A percentile compares a stretch with the other conserved stretches of the same genome.
These are phyloP conservation scores for Ophiostoma triangulosporum DNA, from an alignment of 2,329 filamentous ascomycete genomes.

Conservation along the genomic window DNA sequence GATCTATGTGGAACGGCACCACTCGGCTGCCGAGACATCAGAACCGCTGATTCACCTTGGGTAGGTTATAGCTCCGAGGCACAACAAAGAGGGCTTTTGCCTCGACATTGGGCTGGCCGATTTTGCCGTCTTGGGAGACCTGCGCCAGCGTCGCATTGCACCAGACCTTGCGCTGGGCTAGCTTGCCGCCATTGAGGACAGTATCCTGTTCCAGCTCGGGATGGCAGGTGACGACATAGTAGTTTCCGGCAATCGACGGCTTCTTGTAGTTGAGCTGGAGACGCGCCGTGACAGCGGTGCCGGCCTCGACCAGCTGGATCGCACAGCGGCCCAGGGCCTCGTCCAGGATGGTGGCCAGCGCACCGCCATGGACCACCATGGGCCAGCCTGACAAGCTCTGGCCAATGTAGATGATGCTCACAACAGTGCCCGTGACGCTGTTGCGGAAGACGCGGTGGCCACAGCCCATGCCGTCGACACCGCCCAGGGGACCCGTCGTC, in stretches of 20 bases:
- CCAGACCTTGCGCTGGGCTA: conserved; percentile 33
- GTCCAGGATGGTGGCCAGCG: conserved; percentile 53
- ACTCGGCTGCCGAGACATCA: background rate
- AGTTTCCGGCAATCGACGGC: conserved; percentile 14
- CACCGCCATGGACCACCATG: conserved; percentile 56
- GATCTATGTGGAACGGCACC: too few species aligned
- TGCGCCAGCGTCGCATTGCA: conserved; percentile 41
- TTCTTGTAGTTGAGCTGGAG: conserved; percentile 48
- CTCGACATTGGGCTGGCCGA: conserved; percentile 43
- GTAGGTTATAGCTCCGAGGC: conserved; percentile 32
- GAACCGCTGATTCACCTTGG: conserved; percentile 10
- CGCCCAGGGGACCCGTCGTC: conserved; percentile 29
- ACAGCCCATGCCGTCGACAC: conserved; percentile 28
- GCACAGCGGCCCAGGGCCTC: conserved; percentile 56
- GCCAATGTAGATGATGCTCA: conserved; percentile 56
- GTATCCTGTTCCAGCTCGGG: conserved; percentile 15
- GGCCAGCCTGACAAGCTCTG: conserved; percentile 56
- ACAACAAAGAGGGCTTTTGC: conserved; percentile 46
- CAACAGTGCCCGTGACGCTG: conserved; percentile 38
- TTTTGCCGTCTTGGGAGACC: conserved; percentile 19
- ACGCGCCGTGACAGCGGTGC: conserved; percentile 41
- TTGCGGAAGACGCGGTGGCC: conserved; percentile 55
- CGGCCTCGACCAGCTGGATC: conserved; percentile 30
- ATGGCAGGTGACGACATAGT: conserved; percentile 18
- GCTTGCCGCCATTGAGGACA: background rate